phyloP scores from a whole-genome alignment of 352 stramenopile species.

The Thraustochytrium striatum region DNA sequence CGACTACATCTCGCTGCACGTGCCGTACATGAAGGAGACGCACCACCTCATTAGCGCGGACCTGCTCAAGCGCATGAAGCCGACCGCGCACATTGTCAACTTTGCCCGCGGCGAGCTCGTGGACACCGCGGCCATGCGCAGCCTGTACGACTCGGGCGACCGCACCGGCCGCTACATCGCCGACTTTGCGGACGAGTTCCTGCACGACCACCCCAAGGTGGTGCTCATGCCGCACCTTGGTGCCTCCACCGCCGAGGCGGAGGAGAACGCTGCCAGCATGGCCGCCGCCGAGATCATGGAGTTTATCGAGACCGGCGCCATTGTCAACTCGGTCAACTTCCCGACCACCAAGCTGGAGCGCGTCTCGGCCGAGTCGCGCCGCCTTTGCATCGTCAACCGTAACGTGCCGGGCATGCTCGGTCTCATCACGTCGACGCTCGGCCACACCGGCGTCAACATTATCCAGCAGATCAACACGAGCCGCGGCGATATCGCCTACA shows the following conservation, averaged over 20 bases:
- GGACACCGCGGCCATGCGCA: slow-evolving; percentile 79
- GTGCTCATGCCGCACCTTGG: slow-evolving; percentile 90
- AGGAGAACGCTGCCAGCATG: slow-evolving; percentile 83
- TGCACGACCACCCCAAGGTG: slow-evolving; percentile 80
- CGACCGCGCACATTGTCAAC: slow-evolving; percentile 81
- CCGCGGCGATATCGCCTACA: slow-evolving; percentile 66
- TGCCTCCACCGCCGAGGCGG: slow-evolving; percentile 84
- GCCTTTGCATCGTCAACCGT: slow-evolving; percentile 83
- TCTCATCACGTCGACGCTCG: slow-evolving; percentile 85
- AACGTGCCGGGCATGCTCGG: slow-evolving; percentile 88
- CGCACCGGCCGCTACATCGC: slow-evolving; percentile 78
- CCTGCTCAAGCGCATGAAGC: slow-evolving; percentile 58
- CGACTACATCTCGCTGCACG: slow-evolving; percentile 93
- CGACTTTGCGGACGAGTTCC: slow-evolving; percentile 77
- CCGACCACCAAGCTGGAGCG: slow-evolving; percentile 80
- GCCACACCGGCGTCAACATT: slow-evolving; percentile 86
- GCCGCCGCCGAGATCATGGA: slow-evolving; percentile 82
- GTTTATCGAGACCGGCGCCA: slow-evolving; percentile 82
- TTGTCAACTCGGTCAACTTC: slow-evolving; percentile 89
- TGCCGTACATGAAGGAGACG: slow-evolving; percentile 89
- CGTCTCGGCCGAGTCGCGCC: slow-evolving; percentile 70
- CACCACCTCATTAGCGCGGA: slow-evolving; percentile 78
- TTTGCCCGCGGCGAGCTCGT: slow-evolving; percentile 87
- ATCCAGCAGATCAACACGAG: slow-evolving; percentile 72
- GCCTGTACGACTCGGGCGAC: slow-evolving; percentile 62